These are phyloP conservation scores for Trametes sanguinea DNA, from an alignment of 768 basidiomycete genomes.

Conservation along the genomic window DNA sequence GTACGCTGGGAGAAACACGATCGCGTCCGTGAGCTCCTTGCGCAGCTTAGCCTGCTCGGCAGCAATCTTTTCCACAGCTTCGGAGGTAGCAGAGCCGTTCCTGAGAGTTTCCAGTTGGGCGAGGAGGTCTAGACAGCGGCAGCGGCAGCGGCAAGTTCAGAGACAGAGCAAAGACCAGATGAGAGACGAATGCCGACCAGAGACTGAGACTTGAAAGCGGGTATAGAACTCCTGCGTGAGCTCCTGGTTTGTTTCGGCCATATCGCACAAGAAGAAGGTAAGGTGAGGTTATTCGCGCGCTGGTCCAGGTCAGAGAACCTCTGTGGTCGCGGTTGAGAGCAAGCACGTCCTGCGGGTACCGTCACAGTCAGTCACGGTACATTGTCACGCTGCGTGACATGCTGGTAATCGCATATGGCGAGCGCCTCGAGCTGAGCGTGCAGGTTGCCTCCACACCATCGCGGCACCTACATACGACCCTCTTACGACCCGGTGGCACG, in stretches of 20 bases:
- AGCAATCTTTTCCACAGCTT: slow-evolving; percentile 47
- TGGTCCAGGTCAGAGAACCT: too few species aligned
- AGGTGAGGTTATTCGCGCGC: too few species aligned
- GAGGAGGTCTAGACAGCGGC: slow-evolving; percentile 44
- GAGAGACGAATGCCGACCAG: slow-evolving; percentile 45
- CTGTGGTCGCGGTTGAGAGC: too few species aligned
- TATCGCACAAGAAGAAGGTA: slow-evolving; percentile 2
- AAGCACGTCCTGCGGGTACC: not conserved
- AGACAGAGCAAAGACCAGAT: slow-evolving; percentile 5
- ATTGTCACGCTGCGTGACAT: slow-evolving; percentile 2
- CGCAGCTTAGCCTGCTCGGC: slow-evolving; percentile 57
- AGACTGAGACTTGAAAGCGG: slow-evolving; percentile 50
- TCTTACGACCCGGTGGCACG: slow-evolving; percentile 1
- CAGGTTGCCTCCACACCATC: slow-evolving; percentile 21
- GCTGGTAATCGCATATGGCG: not conserved
- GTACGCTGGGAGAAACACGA: slow-evolving; percentile 64
- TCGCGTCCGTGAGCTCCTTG: slow-evolving; percentile 65
- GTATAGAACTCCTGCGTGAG: slow-evolving; percentile 54
- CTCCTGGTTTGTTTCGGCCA: slow-evolving; percentile 35
- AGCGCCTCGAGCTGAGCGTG: not conserved
- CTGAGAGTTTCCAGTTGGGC: slow-evolving; percentile 47
- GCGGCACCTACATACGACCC: slow-evolving; percentile 1
- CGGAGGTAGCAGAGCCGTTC: slow-evolving; percentile 20
- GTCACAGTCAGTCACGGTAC: slow-evolving; percentile 13
- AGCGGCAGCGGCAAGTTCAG: slow-evolving; percentile 8